Percentiles rank a stretch among this genome's conserved stretches.
Evolutionary conservation across 225 moss, liverwort and hornwort genomes (phyloP).

Genomic region (Pleurozium schreberi): DNA sequence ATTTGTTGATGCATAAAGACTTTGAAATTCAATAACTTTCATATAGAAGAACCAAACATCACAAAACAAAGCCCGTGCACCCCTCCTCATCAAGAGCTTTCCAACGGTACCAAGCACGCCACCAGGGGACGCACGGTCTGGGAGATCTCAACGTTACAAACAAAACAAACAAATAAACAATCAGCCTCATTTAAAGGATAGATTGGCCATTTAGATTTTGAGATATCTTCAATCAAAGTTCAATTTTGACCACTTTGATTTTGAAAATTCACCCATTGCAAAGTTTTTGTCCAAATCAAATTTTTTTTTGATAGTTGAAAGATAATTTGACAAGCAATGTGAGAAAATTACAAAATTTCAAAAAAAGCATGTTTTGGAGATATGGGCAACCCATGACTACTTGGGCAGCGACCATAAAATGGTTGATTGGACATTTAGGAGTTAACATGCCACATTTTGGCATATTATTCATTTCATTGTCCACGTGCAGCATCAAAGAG

Average conservation of each 20-base stretch:
- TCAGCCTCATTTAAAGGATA: too few relatives aligned
- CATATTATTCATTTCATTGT: neutral
- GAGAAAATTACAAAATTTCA: neutral
- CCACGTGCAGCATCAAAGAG: neutral
- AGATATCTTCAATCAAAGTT: neutral
- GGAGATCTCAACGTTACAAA: too few relatives aligned
- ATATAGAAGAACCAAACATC: too few relatives aligned
- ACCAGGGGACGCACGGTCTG: too few relatives aligned
- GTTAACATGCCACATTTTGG: neutral
- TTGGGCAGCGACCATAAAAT: neutral
- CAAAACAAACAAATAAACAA: too few relatives aligned
- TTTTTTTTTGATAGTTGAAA: accelerated
- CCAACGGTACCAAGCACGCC: too few relatives aligned
- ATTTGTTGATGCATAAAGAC: too few relatives aligned
- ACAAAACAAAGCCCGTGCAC: too few relatives aligned
- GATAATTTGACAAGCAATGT: neutral
- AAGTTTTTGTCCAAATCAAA: neutral
- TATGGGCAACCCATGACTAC: accelerated
- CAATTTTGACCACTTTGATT: too few relatives aligned
- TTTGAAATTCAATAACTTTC: too few relatives aligned
- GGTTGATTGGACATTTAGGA: neutral
- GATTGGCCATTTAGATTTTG: neutral
- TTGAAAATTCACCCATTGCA: neutral
- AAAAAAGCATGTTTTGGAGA: neutral
- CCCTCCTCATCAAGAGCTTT: too few relatives aligned